Evolutionary conservation across 306 rosid species (phyloP).

Genomic region (Astragalus glycyphyllos): DNA sequence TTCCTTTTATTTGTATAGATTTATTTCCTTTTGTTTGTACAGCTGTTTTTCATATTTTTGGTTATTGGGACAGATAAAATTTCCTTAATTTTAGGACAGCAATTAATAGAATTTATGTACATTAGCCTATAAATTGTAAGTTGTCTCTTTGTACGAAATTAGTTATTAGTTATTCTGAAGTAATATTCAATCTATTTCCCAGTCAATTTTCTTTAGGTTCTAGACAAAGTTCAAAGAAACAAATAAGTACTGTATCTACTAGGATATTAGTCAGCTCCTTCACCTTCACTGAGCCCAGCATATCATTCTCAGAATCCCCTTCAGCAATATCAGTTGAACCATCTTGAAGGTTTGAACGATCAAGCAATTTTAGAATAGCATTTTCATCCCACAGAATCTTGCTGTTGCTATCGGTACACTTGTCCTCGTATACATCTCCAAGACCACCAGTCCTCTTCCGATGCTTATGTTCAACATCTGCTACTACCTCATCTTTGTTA

Average conservation of each 20-base stretch:
- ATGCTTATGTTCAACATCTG: slow-evolving; percentile 80
- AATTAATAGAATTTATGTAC: slow-evolving; percentile 1
- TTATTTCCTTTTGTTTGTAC: slow-evolving; percentile 3
- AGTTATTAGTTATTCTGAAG: not conserved
- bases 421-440: slow-evolving; percentile 93
- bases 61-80: not conserved
- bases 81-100: not conserved
- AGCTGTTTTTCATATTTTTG: not conserved
- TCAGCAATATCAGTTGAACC: slow-evolving; percentile 78
- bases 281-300: slow-evolving; percentile 98
- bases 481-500: slow-evolving; percentile 76
- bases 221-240: slow-evolving; percentile 17
- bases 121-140: slow-evolving; percentile 8
- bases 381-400: slow-evolving; percentile 93
- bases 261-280: slow-evolving; percentile 42
- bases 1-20: slow-evolving; percentile 5
- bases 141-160: not conserved
- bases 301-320: slow-evolving; percentile 90
- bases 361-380: slow-evolving; percentile 93
- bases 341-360: slow-evolving; percentile 89
- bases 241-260: slow-evolving; percentile 24
- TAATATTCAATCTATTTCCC: slow-evolving; percentile 2
- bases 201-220: slow-evolving; percentile 28
- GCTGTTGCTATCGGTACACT: slow-evolving; percentile 84
- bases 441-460: slow-evolving; percentile 93